Evolutionary conservation across 2,329 filamentous ascomycete genomes (phyloP).

Genomic region (Cryphonectria parasitica): DNA sequence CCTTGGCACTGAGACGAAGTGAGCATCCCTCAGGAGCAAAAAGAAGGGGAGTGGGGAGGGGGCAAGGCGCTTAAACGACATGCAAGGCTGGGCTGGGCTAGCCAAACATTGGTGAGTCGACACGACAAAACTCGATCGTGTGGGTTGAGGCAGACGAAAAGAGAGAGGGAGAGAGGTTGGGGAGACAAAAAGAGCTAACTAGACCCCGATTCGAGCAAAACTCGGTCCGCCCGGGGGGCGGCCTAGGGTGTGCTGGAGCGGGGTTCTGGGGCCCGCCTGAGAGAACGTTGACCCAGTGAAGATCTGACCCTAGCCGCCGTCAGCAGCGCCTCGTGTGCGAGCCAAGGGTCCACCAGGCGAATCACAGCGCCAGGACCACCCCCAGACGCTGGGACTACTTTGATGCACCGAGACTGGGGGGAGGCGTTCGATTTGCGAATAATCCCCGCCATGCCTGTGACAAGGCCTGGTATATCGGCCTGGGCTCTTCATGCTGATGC

Average conservation of each 20-base stretch:
- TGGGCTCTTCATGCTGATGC: conserved; percentile 6
- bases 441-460: conserved; percentile 14
- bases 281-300: conserved; percentile 2
- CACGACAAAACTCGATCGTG: background rate
- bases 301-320: conserved; percentile 44
- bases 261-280: background rate
- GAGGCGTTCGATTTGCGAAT: conserved; percentile 7
- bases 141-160: background rate
- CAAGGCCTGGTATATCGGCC: conserved; percentile 11
- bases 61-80: background rate
- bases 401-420: conserved; percentile 41
- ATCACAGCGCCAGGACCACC: conserved; percentile 38
- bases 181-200: too few relatives aligned
- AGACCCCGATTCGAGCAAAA: background rate
- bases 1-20: background rate
- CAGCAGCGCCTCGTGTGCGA: conserved; percentile 43
- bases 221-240: background rate
- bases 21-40: background rate
- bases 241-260: background rate
- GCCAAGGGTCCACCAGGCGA: conserved; percentile 36
- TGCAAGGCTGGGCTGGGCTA: background rate
- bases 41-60: too few relatives aligned
- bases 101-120: background rate
- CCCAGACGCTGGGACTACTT: conserved; percentile 44
- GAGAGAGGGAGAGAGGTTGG: background rate